Conservation (phyloP, 495 filamentous ascomycete genomes). For the Lophium mytilinum region DNA sequence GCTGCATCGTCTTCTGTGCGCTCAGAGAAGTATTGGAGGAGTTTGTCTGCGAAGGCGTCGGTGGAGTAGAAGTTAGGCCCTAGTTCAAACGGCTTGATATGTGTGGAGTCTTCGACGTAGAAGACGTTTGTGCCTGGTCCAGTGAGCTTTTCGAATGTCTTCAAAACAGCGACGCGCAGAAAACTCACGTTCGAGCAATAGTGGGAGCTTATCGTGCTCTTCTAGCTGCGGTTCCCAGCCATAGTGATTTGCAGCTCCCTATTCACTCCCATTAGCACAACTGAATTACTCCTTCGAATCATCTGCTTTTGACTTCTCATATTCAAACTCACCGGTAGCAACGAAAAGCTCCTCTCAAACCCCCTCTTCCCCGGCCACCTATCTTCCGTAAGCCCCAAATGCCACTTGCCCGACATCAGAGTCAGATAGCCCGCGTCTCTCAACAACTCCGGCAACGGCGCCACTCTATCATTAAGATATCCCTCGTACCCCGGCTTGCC, state of each 20-base stretch:
- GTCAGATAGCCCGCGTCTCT: slow-evolving; percentile 53
- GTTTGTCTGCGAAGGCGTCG: slow-evolving; percentile 46
- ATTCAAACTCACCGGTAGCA: slow-evolving; percentile 36
- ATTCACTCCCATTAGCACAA: not conserved
- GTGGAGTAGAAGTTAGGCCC: slow-evolving; percentile 45
- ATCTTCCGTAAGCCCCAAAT: slow-evolving; percentile 38
- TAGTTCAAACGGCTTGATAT: slow-evolving; percentile 33
- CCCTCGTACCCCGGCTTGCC: slow-evolving; percentile 52
- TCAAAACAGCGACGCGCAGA: not conserved
- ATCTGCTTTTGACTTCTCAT: no score
- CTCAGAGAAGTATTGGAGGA: slow-evolving; percentile 45
- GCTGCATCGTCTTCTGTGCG: slow-evolving; percentile 40
- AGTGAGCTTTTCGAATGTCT: not conserved
- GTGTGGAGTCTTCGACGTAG: slow-evolving; percentile 48
- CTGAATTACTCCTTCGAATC: not conserved
- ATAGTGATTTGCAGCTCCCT: slow-evolving; percentile 46
- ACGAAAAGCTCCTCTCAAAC: slow-evolving; percentile 41
- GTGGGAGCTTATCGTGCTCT: slow-evolving; percentile 12
- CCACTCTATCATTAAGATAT: slow-evolving; percentile 53
- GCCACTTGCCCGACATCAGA: slow-evolving; percentile 55
- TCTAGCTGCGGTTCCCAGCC: slow-evolving; percentile 45
- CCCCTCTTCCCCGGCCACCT: slow-evolving; percentile 39
- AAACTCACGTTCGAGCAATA: slow-evolving; percentile 8
- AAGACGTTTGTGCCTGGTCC: slow-evolving; percentile 30
- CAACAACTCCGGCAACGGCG: slow-evolving; percentile 51